These are phyloP conservation scores for Cordyceps fumosorosea DNA, from an alignment of 2,329 filamentous ascomycete genomes.

Conservation along the genomic window DNA sequence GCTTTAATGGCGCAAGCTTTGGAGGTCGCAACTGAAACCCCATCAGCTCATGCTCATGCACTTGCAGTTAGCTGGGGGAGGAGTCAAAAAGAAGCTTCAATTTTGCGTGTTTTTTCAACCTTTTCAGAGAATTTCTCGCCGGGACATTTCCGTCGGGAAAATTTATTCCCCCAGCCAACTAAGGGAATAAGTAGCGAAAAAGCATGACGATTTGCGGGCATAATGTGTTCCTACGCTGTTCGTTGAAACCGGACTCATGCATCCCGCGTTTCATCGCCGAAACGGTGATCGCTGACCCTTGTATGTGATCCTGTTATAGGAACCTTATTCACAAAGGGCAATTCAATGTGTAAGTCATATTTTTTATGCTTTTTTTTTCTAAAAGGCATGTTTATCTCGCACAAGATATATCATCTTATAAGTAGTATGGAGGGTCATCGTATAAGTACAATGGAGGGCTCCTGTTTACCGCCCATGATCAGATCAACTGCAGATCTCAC, in stretches of 20 bases:
- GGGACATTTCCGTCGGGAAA: too few species aligned
- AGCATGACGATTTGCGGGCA: neutral
- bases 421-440: neutral
- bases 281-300: too few species aligned
- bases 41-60: neutral
- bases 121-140: too few species aligned
- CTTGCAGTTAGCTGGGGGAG: neutral
- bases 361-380: too few species aligned
- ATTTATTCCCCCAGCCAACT: too few species aligned
- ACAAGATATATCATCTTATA: too few species aligned
- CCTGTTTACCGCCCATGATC: neutral
- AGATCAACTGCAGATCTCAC: constrained; percentile 1
- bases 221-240: neutral
- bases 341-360: too few species aligned
- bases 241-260: neutral
- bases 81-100: too few species aligned
- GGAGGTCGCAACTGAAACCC: neutral
- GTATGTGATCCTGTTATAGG: too few species aligned
- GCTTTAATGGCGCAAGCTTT: neutral
- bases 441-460: neutral
- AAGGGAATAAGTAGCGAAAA: neutral
- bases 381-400: too few species aligned
- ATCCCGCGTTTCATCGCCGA: neutral
- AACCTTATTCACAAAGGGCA: neutral
- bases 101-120: neutral